These are phyloP conservation scores for Salvia splendens DNA, from an alignment of 257 asterid genomes.

Conservation along the genomic window DNA sequence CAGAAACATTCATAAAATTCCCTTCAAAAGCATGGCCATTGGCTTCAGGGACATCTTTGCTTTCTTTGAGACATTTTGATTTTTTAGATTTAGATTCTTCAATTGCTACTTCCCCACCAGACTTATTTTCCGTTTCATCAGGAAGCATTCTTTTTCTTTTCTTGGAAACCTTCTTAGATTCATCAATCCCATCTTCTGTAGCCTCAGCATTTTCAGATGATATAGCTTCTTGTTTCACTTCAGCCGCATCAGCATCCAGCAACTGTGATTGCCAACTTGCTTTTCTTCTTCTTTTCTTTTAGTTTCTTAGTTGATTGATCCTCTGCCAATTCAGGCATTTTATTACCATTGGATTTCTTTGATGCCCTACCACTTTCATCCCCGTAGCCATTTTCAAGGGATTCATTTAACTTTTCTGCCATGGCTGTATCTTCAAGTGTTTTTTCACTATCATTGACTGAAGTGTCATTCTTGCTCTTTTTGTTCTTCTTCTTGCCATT, in stretches of 20 bases:
- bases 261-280: slow-evolving; percentile 33
- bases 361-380: slow-evolving; percentile 24
- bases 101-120: slow-evolving; percentile 40
- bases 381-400: slow-evolving; percentile 27
- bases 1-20: slow-evolving; percentile 23
- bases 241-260: slow-evolving; percentile 29
- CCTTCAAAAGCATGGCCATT: slow-evolving; percentile 30
- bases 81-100: slow-evolving; percentile 69
- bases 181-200: slow-evolving; percentile 42
- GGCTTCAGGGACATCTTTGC: slow-evolving; percentile 32
- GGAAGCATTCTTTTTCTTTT: slow-evolving; percentile 62
- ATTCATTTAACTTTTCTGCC: slow-evolving; percentile 23
- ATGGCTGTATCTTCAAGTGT: slow-evolving; percentile 22
- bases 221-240: slow-evolving; percentile 22
- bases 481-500: slow-evolving; percentile 54
- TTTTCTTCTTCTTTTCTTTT: slow-evolving; percentile 53
- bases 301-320: slow-evolving; percentile 38
- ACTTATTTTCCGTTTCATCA: slow-evolving; percentile 50
- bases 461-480: slow-evolving; percentile 37
- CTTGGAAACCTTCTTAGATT: slow-evolving; percentile 55
- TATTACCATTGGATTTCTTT: slow-evolving; percentile 33
- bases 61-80: slow-evolving; percentile 49
- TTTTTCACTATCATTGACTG: slow-evolving; percentile 25
- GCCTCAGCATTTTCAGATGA: slow-evolving; percentile 36
- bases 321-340: slow-evolving; percentile 33